phyloP scores from a whole-genome alignment of 176 grass and related monocot species.

The Juncus effusus region DNA sequence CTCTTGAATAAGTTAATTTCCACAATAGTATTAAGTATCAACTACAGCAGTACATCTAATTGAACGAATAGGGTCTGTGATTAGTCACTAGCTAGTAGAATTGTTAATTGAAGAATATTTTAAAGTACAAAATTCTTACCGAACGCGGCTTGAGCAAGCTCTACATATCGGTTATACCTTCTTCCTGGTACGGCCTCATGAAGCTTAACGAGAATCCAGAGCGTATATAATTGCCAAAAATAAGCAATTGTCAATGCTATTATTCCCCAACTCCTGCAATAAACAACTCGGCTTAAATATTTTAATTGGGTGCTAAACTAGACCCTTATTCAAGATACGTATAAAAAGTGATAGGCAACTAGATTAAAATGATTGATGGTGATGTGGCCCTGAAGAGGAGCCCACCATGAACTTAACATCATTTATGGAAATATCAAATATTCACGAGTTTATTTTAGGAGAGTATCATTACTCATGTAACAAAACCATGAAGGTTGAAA shows the following conservation, averaged over 20 bases:
- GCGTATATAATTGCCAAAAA: slow-evolving; percentile 95
- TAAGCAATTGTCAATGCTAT: slow-evolving; percentile 87
- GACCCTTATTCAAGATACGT: background rate
- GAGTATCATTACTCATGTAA: no score
- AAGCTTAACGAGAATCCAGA: slow-evolving; percentile 90
- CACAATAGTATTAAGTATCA: background rate
- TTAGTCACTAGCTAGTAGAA: no score
- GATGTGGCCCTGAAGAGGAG: background rate
- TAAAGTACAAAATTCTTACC: slow-evolving; percentile 44
- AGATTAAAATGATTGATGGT: background rate
- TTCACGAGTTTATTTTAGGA: no score
- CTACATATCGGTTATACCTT: slow-evolving; percentile 95
- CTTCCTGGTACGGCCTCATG: slow-evolving; percentile 93
- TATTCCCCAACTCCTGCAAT: slow-evolving; percentile 95
- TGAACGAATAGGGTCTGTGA: no score
- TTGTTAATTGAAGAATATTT: no score
- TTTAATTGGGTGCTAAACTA: background rate
- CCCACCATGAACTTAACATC: no score
- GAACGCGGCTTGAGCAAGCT: slow-evolving; percentile 97
- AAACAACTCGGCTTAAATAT: background rate
- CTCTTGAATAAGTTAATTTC: slow-evolving; percentile 6
- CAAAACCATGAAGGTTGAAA: background rate
- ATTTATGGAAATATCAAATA: no score
- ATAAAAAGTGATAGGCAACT: background rate
- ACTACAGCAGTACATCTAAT: background rate